phyloP scores from a whole-genome alignment of 1,284 basidiomycete genomes.

The Fomitopsis pinicola region DNA sequence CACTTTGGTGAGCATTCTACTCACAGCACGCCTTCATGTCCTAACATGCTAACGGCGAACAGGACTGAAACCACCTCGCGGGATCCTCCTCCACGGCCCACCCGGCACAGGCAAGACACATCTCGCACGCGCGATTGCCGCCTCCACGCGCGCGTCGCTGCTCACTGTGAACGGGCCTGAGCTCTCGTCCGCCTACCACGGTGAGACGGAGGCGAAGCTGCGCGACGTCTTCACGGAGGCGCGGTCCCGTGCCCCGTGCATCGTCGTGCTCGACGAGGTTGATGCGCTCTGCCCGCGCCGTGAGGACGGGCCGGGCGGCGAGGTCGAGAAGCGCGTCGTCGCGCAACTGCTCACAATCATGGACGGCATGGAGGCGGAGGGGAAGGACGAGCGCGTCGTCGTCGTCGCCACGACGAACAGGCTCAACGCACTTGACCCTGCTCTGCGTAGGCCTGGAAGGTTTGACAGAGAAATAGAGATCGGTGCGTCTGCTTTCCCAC shows the following conservation, averaged over 20 bases:
- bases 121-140: conserved; percentile 84
- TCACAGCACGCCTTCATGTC: conserved; percentile 6
- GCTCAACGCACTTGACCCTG: conserved; percentile 96
- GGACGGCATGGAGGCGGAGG: conserved; percentile 79
- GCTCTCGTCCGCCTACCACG: conserved; percentile 91
- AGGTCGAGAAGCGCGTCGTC: conserved; percentile 95
- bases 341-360: conserved; percentile 93
- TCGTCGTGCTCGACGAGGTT: conserved; percentile 95
- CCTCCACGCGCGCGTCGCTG: conserved; percentile 76
- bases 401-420: conserved; percentile 98
- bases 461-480: conserved; percentile 99
- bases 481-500: conserved; percentile 46
- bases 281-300: conserved; percentile 91
- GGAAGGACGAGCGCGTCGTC: conserved; percentile 61
- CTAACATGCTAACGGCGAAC: conserved; percentile 8
- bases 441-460: conserved; percentile 87
- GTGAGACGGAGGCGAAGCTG: conserved; percentile 91
- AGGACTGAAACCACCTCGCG: conserved; percentile 87
- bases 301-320: conserved; percentile 84
- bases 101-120: conserved; percentile 96
- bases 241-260: conserved; percentile 77
- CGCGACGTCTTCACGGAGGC: conserved; percentile 90
- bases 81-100: conserved; percentile 87
- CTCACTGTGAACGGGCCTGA: conserved; percentile 94
- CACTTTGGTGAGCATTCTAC: conserved; percentile 65